phyloP scores from a whole-genome alignment of 1,139 yeast species.

The Blastobotrys proliferans region DNA sequence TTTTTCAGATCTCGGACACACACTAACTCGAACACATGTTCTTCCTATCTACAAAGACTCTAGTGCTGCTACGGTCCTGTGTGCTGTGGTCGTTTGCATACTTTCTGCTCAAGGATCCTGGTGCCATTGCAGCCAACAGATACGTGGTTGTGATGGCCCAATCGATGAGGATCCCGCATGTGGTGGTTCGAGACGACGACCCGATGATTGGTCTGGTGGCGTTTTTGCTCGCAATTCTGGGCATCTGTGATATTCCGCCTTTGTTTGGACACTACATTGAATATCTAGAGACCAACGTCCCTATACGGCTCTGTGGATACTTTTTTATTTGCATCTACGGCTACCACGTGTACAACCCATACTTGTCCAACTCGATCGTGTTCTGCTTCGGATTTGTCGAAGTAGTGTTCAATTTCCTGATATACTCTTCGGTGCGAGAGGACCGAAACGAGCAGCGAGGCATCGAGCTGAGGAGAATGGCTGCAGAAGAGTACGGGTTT shows the following conservation, averaged over 20 bases:
- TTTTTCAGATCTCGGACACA: no score
- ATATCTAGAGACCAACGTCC: constrained; percentile 63
- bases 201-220: constrained; percentile 47
- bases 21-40: no score
- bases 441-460: constrained; percentile 33
- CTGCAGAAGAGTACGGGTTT: not conserved
- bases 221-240: constrained; percentile 36
- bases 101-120: constrained; percentile 39
- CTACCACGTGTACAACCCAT: constrained; percentile 33
- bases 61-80: constrained; percentile 38
- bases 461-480: not conserved
- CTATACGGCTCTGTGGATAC: constrained; percentile 55
- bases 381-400: constrained; percentile 52
- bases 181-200: constrained; percentile 36
- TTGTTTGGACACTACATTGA: constrained; percentile 32
- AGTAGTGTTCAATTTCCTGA: constrained; percentile 32
- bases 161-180: constrained; percentile 49
- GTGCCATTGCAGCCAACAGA: constrained; percentile 38
- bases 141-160: constrained; percentile 50
- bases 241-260: constrained; percentile 31
- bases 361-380: constrained; percentile 47
- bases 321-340: constrained; percentile 48
- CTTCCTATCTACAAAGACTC: constrained; percentile 28
- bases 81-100: constrained; percentile 44
- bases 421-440: constrained; percentile 33